Percentiles rank a stretch among this genome's conserved stretches.
These are phyloP conservation scores for Beauveria rudraprayagi DNA, from an alignment of 2,329 filamentous ascomycete genomes.

Conservation along the genomic window DNA sequence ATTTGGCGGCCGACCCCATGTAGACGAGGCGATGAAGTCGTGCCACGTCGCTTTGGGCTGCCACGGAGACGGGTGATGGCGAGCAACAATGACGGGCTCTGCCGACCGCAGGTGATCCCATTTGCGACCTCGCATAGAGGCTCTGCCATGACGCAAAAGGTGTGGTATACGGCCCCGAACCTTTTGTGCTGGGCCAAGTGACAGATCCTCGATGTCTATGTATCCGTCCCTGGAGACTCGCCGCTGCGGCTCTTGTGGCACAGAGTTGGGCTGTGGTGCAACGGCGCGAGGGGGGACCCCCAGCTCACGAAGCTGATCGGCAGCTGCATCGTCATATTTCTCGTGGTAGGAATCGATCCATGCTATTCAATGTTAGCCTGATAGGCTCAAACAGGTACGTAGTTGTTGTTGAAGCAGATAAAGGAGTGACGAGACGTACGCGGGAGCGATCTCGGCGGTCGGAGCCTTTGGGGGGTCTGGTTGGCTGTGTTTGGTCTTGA, in stretches of 20 bases:
- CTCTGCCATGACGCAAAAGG: slow-evolving; percentile 40
- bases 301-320: slow-evolving; percentile 32
- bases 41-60: slow-evolving; percentile 41
- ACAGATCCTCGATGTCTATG: slow-evolving; percentile 32
- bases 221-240: slow-evolving; percentile 43
- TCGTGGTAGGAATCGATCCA: slow-evolving; percentile 43
- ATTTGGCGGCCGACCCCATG: slow-evolving; percentile 39
- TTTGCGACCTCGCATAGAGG: slow-evolving; percentile 39
- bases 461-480: slow-evolving; percentile 16
- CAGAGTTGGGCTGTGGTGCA: slow-evolving; percentile 34
- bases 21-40: slow-evolving; percentile 45
- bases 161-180: slow-evolving; percentile 33
- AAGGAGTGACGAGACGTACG: slow-evolving; percentile 16
- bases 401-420: not conserved
- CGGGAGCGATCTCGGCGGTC: slow-evolving; percentile 23
- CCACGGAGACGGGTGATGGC: slow-evolving; percentile 32
- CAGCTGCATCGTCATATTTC: slow-evolving; percentile 28
- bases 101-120: slow-evolving; percentile 53
- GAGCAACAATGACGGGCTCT: slow-evolving; percentile 51
- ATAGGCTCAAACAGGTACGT: slow-evolving; percentile 15
- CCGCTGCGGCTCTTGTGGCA: slow-evolving; percentile 30
- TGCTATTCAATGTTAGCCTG: slow-evolving; percentile 24
- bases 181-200: slow-evolving; percentile 26
- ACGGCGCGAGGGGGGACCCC: slow-evolving; percentile 30
- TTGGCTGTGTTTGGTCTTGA: slow-evolving; percentile 13